phyloP scores from a whole-genome alignment of 1,284 basidiomycete species.

The Ceratobasidium sp. region DNA sequence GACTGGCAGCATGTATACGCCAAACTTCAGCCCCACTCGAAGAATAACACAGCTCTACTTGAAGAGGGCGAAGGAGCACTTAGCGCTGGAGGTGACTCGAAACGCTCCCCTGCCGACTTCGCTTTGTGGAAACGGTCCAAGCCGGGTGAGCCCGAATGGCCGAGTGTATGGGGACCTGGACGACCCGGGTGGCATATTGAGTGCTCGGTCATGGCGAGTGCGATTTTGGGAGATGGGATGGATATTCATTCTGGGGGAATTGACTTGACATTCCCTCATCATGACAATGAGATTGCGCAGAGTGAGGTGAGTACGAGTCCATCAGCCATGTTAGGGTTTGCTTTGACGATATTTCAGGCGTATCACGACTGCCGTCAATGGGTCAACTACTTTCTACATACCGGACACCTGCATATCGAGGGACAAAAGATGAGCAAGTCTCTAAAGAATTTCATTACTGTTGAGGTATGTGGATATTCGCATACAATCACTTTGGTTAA shows the following conservation, averaged over 20 bases:
- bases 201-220: conserved; percentile 98
- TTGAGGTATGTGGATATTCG: conserved; percentile 73
- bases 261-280: conserved; percentile 98
- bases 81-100: conserved; percentile 68
- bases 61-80: conserved; percentile 92
- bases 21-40: conserved; percentile 96
- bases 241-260: conserved; percentile 98
- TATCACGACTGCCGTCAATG: conserved; percentile 92
- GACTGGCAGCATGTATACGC: conserved; percentile 80
- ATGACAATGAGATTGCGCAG: conserved; percentile 99
- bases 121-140: conserved; percentile 98
- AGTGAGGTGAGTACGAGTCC: conserved; percentile 71
- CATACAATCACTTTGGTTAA: neutral
- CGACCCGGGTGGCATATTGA: conserved; percentile 99
- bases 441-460: conserved; percentile 98
- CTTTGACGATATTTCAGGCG: conserved; percentile 60
- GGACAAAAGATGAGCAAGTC: conserved; percentile 99
- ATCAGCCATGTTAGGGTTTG: neutral
- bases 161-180: conserved; percentile 95
- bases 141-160: conserved; percentile 97
- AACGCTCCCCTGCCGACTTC: conserved; percentile 72
- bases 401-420: conserved; percentile 98
- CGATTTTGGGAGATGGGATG: conserved; percentile 90
- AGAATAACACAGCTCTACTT: conserved; percentile 88
- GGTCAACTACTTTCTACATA: conserved; percentile 99